Evolutionary conservation across 2,329 filamentous ascomycete species (phyloP).

Genomic region (Teratosphaeria gauchensis): DNA sequence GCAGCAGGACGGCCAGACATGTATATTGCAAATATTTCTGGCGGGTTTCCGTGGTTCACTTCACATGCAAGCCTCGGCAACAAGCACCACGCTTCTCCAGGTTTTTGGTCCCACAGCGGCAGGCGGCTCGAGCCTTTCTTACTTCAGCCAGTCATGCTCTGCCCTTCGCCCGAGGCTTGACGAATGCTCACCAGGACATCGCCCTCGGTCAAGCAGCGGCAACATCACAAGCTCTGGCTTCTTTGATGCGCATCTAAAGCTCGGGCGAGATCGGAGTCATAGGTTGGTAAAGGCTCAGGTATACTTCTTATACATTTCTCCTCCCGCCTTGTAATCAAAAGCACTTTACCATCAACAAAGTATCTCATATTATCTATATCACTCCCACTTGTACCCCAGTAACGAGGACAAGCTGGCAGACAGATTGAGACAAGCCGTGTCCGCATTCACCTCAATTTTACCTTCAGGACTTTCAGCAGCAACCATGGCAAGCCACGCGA

Average conservation of each 20-base stretch:
- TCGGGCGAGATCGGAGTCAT: conserved; percentile 4
- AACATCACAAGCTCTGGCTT: neutral
- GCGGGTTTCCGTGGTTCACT: neutral
- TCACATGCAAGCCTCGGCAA: neutral
- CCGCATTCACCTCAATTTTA: conserved; percentile 19
- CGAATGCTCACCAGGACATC: neutral
- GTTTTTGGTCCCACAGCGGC: neutral
- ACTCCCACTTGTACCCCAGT: neutral
- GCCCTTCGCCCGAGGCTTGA: neutral
- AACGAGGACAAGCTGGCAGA: conserved; percentile 23
- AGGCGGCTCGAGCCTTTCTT: neutral
- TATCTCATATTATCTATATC: neutral
- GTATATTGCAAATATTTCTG: neutral
- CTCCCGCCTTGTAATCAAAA: neutral
- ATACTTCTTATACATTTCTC: neutral
- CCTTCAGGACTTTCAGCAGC: conserved; percentile 11
- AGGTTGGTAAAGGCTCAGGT: neutral
- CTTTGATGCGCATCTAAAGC: neutral
- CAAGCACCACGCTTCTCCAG: neutral
- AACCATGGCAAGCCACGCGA: conserved; percentile 17
- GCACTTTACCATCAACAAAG: neutral
- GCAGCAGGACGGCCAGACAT: neutral
- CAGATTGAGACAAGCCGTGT: conserved; percentile 24
- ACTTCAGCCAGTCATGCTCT: neutral
- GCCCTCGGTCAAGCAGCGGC: neutral